These are phyloP conservation scores for Xylaria castorea DNA, from an alignment of 495 filamentous ascomycete species.

Conservation along the genomic window DNA sequence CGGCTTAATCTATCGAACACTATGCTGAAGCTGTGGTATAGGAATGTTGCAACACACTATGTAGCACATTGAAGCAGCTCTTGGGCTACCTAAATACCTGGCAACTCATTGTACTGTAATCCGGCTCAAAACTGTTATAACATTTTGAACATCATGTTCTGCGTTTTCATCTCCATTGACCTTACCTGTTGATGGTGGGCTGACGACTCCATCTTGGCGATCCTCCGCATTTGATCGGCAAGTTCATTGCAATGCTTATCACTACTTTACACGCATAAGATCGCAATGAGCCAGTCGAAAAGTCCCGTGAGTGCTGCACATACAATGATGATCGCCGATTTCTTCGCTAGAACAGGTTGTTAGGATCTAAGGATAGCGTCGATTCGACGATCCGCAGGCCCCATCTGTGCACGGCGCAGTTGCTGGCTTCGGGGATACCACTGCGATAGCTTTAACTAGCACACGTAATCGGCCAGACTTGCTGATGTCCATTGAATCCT, in stretches of 20 bases:
- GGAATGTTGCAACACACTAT: neutral
- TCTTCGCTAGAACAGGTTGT: slow-evolving; percentile 1
- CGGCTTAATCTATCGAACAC: slow-evolving; percentile 15
- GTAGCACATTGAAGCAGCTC: neutral
- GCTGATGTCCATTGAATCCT: neutral
- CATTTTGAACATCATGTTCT: neutral
- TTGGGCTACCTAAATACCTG: neutral
- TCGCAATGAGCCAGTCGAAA: slow-evolving; percentile 12
- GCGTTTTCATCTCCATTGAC: neutral
- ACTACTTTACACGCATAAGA: neutral
- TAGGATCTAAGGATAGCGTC: slow-evolving; percentile 23
- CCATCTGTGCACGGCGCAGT: slow-evolving; percentile 11
- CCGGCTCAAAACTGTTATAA: neutral
- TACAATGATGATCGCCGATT: slow-evolving; percentile 15
- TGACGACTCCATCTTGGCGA: neutral
- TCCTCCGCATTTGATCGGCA: slow-evolving; percentile 22
- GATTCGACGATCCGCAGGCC: slow-evolving; percentile 15
- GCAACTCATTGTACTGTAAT: neutral
- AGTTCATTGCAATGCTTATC: slow-evolving; percentile 2
- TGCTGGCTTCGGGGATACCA: slow-evolving; percentile 1
- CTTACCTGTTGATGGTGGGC: neutral
- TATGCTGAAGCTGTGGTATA: neutral
- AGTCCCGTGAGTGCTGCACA: neutral
- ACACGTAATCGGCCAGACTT: neutral
- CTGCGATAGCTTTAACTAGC: neutral